Evolutionary conservation across 495 filamentous ascomycete genomes (phyloP), one percentile per base, ranked within the genome.

Genomic region (Penicilliopsis zonata): DNA sequence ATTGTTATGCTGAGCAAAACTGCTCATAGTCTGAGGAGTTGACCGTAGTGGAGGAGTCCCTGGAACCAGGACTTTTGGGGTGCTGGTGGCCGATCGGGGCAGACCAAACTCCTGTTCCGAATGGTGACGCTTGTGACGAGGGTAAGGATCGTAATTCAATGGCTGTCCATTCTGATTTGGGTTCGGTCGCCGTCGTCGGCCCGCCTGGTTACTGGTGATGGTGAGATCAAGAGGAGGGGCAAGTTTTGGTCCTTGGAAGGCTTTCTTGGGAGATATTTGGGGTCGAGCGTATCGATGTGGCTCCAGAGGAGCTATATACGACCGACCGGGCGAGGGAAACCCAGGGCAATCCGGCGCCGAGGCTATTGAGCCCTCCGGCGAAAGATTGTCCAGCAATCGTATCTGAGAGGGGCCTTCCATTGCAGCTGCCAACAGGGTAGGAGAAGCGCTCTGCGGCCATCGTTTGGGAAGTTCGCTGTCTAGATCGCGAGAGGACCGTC

Each of bases 401-500:
- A 12, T 40, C 1, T 38, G 21, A 8, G 13, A 17, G 1, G 36
- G 22, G 9, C 12, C 18, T 14, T 27, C 16, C 14, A 29, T 33
- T 2, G 37, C 68, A 10, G 70, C 70, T 2, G 45, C 57, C 27
- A 65, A 69, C 6, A 69, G 72, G n/a, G 63, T 57, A 2, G 76
- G 71, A 4, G 73, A 74, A 18, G 52, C 61, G 23, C 61, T 68
- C 34, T 78, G 74, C 3, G 78, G 75, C 13, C 78, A 66, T 15
- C 79, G 58, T 9, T 72, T 62, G 45, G 86, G 78, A n/a, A 81
- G 62, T 38, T 87, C 42, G 19, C 37, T 74, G 28, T 75, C 71
- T 33, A 81, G 66, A 17, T 66, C 69, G 38, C 72, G 73, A n/a
- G n/a, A n/a, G 9, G 70, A 67, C 57, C 88, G 76, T 69, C 83